A percentile compares a stretch with the other conserved stretches of the same genome.
phyloP scores from a whole-genome alignment of 148 eudicot genomes.

The Vaccinium macrocarpon region DNA sequence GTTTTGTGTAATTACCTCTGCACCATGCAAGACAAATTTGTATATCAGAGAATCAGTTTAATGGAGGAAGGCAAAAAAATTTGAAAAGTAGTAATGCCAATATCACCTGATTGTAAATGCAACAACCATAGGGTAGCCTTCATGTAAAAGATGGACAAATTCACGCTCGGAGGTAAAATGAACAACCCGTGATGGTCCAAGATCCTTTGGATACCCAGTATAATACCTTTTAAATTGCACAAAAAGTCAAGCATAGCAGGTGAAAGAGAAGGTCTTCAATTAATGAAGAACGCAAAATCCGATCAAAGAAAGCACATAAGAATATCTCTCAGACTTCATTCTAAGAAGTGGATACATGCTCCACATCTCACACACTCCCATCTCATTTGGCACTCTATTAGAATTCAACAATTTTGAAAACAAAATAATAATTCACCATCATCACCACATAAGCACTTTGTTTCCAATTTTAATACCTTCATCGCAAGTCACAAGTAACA shows the following conservation, averaged over 20 bases:
- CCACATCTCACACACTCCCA: background rate
- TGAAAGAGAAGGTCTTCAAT: background rate
- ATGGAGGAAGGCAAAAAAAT: background rate
- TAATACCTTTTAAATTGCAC: conserved; percentile 56
- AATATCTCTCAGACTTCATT: background rate
- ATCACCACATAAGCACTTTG: background rate
- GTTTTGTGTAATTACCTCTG: conserved; percentile 76
- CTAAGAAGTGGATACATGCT: background rate
- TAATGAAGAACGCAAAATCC: background rate
- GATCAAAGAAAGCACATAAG: background rate
- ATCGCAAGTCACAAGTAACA: background rate
- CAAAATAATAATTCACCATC: background rate
- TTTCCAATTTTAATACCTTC: background rate
- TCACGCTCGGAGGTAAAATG: conserved; percentile 95
- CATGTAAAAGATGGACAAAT: conserved; percentile 86
- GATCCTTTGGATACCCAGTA: conserved; percentile 95
- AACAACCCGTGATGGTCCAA: conserved; percentile 81
- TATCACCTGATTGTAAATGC: conserved; percentile 85
- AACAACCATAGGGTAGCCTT: conserved; percentile 85
- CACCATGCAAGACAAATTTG: conserved; percentile 23
- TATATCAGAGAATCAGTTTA: background rate
- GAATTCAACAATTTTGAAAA: background rate
- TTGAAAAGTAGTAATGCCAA: background rate
- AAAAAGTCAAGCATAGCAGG: conserved; percentile 10
- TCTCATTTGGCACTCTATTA: background rate